Evolutionary conservation across 2,329 filamentous ascomycete genomes (phyloP), one percentile per base, ranked within the genome.

Genomic region (Fusarium irregulare): DNA sequence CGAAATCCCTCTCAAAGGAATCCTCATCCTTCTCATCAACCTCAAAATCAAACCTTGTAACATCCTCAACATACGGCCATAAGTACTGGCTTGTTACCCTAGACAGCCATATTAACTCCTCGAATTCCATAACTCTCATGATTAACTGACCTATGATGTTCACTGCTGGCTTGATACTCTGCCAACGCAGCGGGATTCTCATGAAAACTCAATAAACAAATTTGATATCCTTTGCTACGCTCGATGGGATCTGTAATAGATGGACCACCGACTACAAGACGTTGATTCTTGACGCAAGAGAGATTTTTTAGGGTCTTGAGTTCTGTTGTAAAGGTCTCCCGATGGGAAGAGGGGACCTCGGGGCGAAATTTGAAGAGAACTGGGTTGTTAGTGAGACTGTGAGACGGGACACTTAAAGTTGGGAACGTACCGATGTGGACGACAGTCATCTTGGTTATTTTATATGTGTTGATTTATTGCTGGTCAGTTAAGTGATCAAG

Each of bases 41-140:
- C 56, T 88, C 85, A 66, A 88, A 87, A 67, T 88, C 86, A 70
- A 87, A 88, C 20, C 86, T 78, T 18, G 80, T 80, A 2, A 88
- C 75, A 59, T 87, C 85, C 53, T 88, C 85, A 20, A 83, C 84
- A 68, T 80, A 88, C 0, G 86, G 86, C 76, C 83, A 86, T 10
- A 88, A 76, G 53, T 83, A 84, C 6, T 79, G 82, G 30, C 79
- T 82, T 0, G 85, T 87, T 0, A 87, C 84, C 53, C 86, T 88
- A 4, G 6, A 7, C 5, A n/a, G 71, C 10, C 1, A 73, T 1
- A 73, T 9, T 4, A 16, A 1, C 7, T 10, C 2, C 10, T 16
- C 10, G 18, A 37, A 6, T 0, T 11, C 2, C 4, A 6, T 7
- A 23, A 21, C 21, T 16, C 1, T 12, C 4, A 7, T 7, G 4